Conservation (phyloP, 352 stramenopile genomes). For the Achlya hypogyna region DNA sequence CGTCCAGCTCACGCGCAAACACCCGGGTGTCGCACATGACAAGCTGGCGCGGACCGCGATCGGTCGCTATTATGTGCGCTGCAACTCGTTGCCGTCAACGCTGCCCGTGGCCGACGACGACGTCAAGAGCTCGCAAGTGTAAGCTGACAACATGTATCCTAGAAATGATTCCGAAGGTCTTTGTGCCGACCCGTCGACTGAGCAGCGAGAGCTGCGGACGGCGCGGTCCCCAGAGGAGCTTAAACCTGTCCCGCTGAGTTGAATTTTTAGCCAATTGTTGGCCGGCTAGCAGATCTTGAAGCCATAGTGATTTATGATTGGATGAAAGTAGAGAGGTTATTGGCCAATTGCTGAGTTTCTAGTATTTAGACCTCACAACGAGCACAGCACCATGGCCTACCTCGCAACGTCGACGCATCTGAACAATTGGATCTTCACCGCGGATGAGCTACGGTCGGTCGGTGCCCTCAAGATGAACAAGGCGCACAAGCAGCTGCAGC, state of each 20-base stretch:
- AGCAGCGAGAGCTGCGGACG: no score
- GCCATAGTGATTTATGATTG: no score
- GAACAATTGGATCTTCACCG: constrained; percentile 82
- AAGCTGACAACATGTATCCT: neutral
- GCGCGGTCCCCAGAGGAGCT: no score
- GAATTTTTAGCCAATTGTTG: no score
- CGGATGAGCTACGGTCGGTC: constrained; percentile 46
- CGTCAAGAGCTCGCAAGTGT: neutral
- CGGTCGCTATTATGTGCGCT: constrained; percentile 4
- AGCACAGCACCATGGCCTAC: constrained; percentile 51
- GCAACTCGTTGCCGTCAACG: neutral
- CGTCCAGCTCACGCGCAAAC: neutral
- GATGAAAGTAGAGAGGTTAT: neutral
- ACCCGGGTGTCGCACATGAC: neutral
- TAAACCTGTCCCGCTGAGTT: no score
- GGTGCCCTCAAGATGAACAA: constrained; percentile 58
- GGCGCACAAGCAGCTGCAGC: constrained; percentile 32
- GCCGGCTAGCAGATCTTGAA: no score
- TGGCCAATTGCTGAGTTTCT: neutral
- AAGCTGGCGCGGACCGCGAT: constrained; percentile 2
- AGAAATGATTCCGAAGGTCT: no score
- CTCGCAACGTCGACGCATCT: constrained; percentile 78
- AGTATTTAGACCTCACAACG: neutral
- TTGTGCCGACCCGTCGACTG: no score
- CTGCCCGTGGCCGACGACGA: neutral